Percentiles rank a stretch among this genome's conserved stretches.
phyloP scores from a whole-genome alignment of 768 basidiomycete species.

The Podaxis mareebaensis region DNA sequence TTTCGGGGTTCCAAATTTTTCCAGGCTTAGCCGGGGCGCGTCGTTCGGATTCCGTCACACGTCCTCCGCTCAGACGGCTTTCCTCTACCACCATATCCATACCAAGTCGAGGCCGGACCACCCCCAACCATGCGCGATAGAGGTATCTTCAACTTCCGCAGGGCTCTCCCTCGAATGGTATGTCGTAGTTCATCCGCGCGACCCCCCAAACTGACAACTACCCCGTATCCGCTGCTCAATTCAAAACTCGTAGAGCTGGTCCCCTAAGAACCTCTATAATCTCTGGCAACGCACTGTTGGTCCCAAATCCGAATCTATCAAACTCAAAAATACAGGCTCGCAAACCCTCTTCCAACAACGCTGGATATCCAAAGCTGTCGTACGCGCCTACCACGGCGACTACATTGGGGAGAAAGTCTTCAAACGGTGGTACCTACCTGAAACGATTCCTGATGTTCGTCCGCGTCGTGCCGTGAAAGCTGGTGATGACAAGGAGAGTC shows the following conservation, averaged over 20 bases:
- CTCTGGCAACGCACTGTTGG: conserved; percentile 75
- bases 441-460: conserved; percentile 82
- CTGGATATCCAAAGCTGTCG: conserved; percentile 82
- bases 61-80: neutral
- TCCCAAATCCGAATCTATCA: conserved; percentile 46
- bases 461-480: conserved; percentile 46
- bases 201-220: neutral
- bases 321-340: conserved; percentile 54
- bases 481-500: conserved; percentile 43
- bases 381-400: conserved; percentile 95
- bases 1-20: conserved; percentile 11
- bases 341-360: conserved; percentile 87
- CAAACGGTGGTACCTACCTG: conserved; percentile 93
- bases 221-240: neutral
- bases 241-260: conserved; percentile 70
- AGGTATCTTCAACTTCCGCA: conserved; percentile 36
- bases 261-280: conserved; percentile 85
- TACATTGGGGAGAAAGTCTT: conserved; percentile 90
- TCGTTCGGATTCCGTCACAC: neutral
- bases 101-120: neutral
- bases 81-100: neutral
- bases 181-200: conserved; percentile 18
- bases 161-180: conserved; percentile 83
- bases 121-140: conserved; percentile 39
- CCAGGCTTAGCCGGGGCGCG: conserved; percentile 1